These are phyloP conservation scores for Corylus americana DNA, from an alignment of 306 rosid species.

Conservation along the genomic window DNA sequence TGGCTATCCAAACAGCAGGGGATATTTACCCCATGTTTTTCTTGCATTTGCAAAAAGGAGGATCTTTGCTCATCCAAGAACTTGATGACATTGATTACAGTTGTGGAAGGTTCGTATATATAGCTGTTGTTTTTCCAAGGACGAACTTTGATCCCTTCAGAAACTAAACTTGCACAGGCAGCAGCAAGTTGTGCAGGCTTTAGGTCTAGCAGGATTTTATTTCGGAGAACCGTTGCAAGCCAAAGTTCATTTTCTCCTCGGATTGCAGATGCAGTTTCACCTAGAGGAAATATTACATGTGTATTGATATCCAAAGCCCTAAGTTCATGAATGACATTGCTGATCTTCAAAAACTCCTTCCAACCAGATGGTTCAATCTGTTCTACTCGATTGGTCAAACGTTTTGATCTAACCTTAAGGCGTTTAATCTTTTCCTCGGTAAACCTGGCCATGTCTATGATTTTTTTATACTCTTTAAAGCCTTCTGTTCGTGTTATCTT, in stretches of 20 bases:
- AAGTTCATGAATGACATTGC: constrained; percentile 87
- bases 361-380: constrained; percentile 99
- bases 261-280: constrained; percentile 91
- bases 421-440: constrained; percentile 83
- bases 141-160: constrained; percentile 87
- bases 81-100: constrained; percentile 47
- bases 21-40: constrained; percentile 70
- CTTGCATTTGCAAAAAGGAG: constrained; percentile 59
- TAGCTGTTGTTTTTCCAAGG: constrained; percentile 77
- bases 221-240: constrained; percentile 95
- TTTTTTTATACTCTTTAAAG: constrained; percentile 74
- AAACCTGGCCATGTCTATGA: constrained; percentile 57
- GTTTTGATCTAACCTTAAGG: constrained; percentile 67
- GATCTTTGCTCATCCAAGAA: constrained; percentile 68
- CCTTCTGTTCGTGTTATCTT: constrained; percentile 77
- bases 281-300: constrained; percentile 73
- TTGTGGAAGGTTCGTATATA: constrained; percentile 69
- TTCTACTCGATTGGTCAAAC: constrained; percentile 72
- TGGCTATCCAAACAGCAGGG: constrained; percentile 78
- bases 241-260: constrained; percentile 98
- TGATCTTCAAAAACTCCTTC: constrained; percentile 93
- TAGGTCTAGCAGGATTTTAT: constrained; percentile 60
- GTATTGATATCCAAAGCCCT: constrained; percentile 80
- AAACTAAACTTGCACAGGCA: constrained; percentile 76
- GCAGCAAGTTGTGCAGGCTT: constrained; percentile 91